These are phyloP conservation scores for Talinum fruticosum DNA, from an alignment of 148 eudicot species.

Conservation along the genomic window DNA sequence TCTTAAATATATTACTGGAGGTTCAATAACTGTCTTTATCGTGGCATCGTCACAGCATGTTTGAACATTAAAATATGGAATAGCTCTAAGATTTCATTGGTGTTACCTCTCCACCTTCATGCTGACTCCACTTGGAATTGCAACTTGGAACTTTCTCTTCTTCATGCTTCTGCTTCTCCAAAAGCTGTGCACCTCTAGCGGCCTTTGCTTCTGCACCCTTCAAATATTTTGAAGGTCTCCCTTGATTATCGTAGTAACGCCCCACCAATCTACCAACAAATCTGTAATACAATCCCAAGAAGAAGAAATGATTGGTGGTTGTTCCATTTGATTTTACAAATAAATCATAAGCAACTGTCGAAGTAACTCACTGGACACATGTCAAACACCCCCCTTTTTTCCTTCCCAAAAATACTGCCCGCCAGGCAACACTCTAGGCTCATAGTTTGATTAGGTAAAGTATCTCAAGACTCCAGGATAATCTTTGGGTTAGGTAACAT, in stretches of 20 bases:
- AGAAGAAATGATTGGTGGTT: not conserved
- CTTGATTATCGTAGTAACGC: conserved; percentile 67
- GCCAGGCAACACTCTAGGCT: not conserved
- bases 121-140: conserved; percentile 91
- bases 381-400: not conserved
- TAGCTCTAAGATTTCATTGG: not conserved
- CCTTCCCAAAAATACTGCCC: not conserved
- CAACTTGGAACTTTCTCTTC: conserved; percentile 72
- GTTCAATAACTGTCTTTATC: too few species aligned
- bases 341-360: not conserved
- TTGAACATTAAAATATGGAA: conserved; percentile 2
- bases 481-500: not conserved
- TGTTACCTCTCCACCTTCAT: conserved; percentile 85
- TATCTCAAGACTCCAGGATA: not conserved
- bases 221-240: conserved; percentile 75
- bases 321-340: not conserved
- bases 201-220: conserved; percentile 96
- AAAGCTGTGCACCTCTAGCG: conserved; percentile 82
- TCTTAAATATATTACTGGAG: not conserved
- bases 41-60: not conserved
- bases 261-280: conserved; percentile 78
- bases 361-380: too few species aligned
- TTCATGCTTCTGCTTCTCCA: conserved; percentile 81
- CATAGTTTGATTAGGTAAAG: not conserved
- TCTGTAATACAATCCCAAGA: conserved; percentile 36